Conservation (phyloP, 768 basidiomycete species). For the Fibroporia radiculosa region DNA sequence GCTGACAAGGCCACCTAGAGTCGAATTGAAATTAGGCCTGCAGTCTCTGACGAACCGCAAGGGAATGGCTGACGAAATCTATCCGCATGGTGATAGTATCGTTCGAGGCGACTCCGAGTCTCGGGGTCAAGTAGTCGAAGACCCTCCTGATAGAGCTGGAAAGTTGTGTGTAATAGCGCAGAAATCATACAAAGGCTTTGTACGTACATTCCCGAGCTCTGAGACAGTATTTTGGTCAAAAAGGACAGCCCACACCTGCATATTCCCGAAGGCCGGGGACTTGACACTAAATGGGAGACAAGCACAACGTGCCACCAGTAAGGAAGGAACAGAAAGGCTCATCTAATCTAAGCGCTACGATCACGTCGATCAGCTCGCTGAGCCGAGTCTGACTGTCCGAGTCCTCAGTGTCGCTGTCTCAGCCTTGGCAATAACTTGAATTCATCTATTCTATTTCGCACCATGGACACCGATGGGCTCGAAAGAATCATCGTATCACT, state of each 20-base stretch:
- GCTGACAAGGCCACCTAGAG: constrained; percentile 67
- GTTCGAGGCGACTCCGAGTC: constrained; percentile 48
- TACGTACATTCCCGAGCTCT: constrained; percentile 27
- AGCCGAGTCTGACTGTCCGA: too few relatives aligned
- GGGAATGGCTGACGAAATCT: constrained; percentile 51
- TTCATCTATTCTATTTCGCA: background rate
- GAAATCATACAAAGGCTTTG: background rate
- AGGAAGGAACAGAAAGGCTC: too few relatives aligned
- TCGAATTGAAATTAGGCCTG: background rate
- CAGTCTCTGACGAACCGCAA: background rate
- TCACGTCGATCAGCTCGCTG: too few relatives aligned
- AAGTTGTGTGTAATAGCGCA: background rate
- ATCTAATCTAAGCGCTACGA: too few relatives aligned
- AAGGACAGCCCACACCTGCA: constrained; percentile 36
- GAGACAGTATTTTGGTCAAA: constrained; percentile 27
- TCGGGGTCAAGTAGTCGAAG: constrained; percentile 51
- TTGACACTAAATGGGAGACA: too few relatives aligned
- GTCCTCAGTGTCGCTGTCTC: background rate
- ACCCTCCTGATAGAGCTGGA: constrained; percentile 51
- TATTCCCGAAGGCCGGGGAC: constrained; percentile 8
- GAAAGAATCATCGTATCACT: constrained; percentile 48
- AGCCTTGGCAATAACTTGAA: background rate
- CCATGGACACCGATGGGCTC: constrained; percentile 4
- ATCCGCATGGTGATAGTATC: constrained; percentile 67
- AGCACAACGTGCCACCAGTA: too few relatives aligned